phyloP scores from a whole-genome alignment of 2,329 filamentous ascomycete species.

The Penicillium sp. region DNA sequence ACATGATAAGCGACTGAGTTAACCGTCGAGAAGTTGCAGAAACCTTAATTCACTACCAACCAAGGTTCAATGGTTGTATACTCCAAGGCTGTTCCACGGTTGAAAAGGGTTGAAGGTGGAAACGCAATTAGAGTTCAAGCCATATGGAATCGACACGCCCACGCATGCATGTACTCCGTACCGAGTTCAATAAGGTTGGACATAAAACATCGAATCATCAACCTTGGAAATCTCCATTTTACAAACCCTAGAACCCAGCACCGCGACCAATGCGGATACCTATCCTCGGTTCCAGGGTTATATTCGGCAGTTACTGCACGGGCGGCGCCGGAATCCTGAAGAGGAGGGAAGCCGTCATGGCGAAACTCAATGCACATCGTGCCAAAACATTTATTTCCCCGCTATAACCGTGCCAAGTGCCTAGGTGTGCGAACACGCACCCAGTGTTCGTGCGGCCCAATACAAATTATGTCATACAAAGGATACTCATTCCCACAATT shows the following conservation, averaged over 20 bases:
- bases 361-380: background rate
- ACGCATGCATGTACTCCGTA: background rate
- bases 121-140: background rate
- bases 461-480: background rate
- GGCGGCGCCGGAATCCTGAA: background rate
- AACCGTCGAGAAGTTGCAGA: background rate
- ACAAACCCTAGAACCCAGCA: too few species aligned
- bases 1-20: background rate
- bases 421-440: background rate
- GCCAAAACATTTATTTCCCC: background rate
- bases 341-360: background rate
- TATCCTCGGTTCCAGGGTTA: too few species aligned
- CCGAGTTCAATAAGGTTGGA: background rate
- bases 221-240: too few species aligned
- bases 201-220: background rate
- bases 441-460: background rate
- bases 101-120: background rate
- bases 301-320: background rate
- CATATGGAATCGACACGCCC: background rate
- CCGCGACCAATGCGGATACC: too few species aligned
- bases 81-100: background rate
- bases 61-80: too few species aligned
- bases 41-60: background rate
- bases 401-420: background rate
- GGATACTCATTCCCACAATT: background rate